These are phyloP conservation scores for Lepidium africanum DNA, from an alignment of 345 rosid species.

Conservation along the genomic window DNA sequence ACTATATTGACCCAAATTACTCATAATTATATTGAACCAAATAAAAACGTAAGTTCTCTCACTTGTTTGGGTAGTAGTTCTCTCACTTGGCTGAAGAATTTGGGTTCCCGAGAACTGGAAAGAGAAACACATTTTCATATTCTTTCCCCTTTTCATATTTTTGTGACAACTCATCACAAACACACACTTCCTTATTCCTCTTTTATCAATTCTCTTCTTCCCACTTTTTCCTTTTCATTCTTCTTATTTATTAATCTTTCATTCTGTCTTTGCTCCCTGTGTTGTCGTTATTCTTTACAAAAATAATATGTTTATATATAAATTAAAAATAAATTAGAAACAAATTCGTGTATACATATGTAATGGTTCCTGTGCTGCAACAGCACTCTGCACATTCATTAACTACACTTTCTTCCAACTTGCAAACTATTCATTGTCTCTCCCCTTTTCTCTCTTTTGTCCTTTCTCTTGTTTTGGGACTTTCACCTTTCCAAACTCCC, in stretches of 20 bases:
- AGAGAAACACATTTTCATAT: constrained; percentile 9
- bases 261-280: background rate
- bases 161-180: constrained; percentile 22
- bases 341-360: background rate
- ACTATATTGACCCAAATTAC: no score
- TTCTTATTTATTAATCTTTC: background rate
- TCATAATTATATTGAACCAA: background rate
- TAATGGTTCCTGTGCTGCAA: constrained; percentile 17
- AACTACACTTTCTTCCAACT: constrained; percentile 27
- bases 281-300: background rate
- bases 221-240: background rate
- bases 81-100: constrained; percentile 14
- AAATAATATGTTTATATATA: background rate
- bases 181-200: constrained; percentile 6
- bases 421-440: constrained; percentile 1
- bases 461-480: constrained; percentile 25
- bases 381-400: constrained; percentile 26
- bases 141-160: constrained; percentile 8
- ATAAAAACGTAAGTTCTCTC: background rate
- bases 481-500: constrained; percentile 17
- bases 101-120: constrained; percentile 23
- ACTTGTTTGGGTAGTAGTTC: constrained; percentile 20
- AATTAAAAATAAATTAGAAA: background rate
- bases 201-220: background rate
- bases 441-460: constrained; percentile 9